A percentile compares a stretch with the other conserved stretches of the same genome.
These are phyloP conservation scores for Durusdinium trenchii DNA, from an alignment of 73 alveolate genomes.

Conservation along the genomic window DNA sequence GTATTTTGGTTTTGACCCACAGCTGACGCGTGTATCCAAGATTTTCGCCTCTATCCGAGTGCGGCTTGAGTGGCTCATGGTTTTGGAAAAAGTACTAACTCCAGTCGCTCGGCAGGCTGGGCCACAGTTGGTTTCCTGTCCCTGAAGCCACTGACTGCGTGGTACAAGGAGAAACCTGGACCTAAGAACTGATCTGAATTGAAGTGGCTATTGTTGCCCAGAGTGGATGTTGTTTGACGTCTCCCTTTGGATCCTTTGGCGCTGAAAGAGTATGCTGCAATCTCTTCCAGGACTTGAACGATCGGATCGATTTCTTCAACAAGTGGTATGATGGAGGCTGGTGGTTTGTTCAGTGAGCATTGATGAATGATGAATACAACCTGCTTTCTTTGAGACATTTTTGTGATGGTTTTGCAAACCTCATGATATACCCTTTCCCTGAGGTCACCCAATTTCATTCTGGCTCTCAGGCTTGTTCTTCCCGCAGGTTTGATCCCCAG, in stretches of 20 bases:
- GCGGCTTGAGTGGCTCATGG: neutral
- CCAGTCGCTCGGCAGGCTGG: slow-evolving; percentile 96
- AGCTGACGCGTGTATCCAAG: too few relatives aligned
- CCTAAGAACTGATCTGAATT: neutral
- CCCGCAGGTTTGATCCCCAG: slow-evolving; percentile 74
- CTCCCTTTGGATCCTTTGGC: too few relatives aligned
- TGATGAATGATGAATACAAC: too few relatives aligned
- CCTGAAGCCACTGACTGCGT: slow-evolving; percentile 98
- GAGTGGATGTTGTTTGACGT: too few relatives aligned
- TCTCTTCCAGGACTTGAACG: slow-evolving; percentile 69
- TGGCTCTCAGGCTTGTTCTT: slow-evolving; percentile 99
- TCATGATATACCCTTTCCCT: slow-evolving; percentile 97
- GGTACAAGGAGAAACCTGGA: slow-evolving; percentile 96
- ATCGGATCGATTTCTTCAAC: slow-evolving; percentile 96
- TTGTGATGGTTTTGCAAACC: slow-evolving; percentile 96
- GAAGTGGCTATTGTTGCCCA: too few relatives aligned
- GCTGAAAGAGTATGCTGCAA: too few relatives aligned
- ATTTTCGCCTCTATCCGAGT: too few relatives aligned
- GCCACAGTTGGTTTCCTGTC: slow-evolving; percentile 99
- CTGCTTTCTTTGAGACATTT: neutral
- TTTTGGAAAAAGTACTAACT: neutral
- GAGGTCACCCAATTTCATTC: slow-evolving; percentile 98
- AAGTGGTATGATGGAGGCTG: slow-evolving; percentile 98
- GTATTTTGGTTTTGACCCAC: too few relatives aligned
- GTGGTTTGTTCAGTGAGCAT: too few relatives aligned